These are phyloP conservation scores for Fusarium robinianum DNA, from an alignment of 2,329 filamentous ascomycete species.

Conservation along the genomic window DNA sequence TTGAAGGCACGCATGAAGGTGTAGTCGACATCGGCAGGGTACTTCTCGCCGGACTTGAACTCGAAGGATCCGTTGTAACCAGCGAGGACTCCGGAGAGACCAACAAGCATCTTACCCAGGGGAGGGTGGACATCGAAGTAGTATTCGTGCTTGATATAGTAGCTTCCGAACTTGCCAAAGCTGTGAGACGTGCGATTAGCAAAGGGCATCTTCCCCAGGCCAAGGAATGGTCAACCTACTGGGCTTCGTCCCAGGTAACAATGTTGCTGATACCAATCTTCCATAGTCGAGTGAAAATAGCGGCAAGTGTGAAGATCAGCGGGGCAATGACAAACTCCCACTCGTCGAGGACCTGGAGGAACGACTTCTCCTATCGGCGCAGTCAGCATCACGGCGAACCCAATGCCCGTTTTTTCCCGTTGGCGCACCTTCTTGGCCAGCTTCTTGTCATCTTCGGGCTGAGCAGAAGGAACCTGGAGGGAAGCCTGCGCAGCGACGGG, in stretches of 20 bases:
- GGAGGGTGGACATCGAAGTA: constrained; percentile 94
- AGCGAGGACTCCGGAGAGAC: constrained; percentile 91
- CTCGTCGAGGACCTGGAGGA: constrained; percentile 66
- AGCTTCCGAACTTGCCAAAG: constrained; percentile 97
- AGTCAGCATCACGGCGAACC: constrained; percentile 26
- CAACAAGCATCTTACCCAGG: constrained; percentile 97
- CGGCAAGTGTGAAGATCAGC: constrained; percentile 63
- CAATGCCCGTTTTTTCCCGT: neutral
- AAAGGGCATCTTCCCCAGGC: neutral
- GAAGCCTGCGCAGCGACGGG: constrained; percentile 48
- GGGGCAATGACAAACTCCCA: constrained; percentile 67
- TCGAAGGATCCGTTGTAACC: constrained; percentile 99
- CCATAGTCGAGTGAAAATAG: constrained; percentile 69
- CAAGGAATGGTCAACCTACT: constrained; percentile 50
- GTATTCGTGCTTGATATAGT: constrained; percentile 99
- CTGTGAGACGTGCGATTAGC: constrained; percentile 48
- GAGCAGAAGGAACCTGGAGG: constrained; percentile 43
- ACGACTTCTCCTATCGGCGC: constrained; percentile 53
- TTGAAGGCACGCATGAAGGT: constrained; percentile 99
- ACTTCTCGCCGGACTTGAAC: constrained; percentile 97
- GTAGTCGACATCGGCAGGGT: constrained; percentile 92
- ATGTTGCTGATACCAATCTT: constrained; percentile 71
- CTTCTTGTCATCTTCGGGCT: constrained; percentile 65
- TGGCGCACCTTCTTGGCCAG: constrained; percentile 57
- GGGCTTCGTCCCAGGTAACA: constrained; percentile 70